phyloP scores from a whole-genome alignment of 805 yeast genomes.

The Yarrowia sp. region DNA sequence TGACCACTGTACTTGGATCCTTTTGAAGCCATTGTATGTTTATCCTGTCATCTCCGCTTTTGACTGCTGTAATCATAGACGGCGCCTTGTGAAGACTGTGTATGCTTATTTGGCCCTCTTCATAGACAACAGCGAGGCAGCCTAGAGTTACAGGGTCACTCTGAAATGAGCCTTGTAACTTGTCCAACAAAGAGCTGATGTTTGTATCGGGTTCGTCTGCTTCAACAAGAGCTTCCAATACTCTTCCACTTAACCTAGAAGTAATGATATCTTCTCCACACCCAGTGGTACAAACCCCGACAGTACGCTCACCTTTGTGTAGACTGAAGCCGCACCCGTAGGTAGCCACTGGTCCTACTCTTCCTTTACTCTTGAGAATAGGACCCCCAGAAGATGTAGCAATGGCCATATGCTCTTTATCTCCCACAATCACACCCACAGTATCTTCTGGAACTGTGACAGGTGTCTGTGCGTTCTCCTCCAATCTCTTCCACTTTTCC shows the following conservation, averaged over 20 bases:
- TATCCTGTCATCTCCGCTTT: conserved; percentile 4
- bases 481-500: conserved; percentile 17
- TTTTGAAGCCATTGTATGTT: conserved; percentile 13
- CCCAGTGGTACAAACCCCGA: conserved; percentile 50
- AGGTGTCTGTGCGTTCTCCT: background rate
- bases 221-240: conserved; percentile 11
- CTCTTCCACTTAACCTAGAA: conserved; percentile 46
- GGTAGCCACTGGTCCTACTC: conserved; percentile 55
- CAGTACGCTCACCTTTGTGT: conserved; percentile 8
- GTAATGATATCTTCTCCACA: conserved; percentile 53
- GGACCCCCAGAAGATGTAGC: conserved; percentile 55
- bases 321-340: conserved; percentile 51
- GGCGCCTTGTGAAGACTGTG: conserved; percentile 17
- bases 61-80: conserved; percentile 12
- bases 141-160: conserved; percentile 25
- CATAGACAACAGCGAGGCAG: conserved; percentile 11
- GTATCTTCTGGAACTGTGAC: conserved; percentile 48
- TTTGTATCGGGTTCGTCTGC: background rate
- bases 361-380: conserved; percentile 50
- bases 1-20: background rate
- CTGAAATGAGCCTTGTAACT: conserved; percentile 17
- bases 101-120: conserved; percentile 12
- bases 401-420: conserved; percentile 46
- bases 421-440: conserved; percentile 52
- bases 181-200: background rate